phyloP scores from a whole-genome alignment of 805 yeast genomes.

The Yarrowia sp. region DNA sequence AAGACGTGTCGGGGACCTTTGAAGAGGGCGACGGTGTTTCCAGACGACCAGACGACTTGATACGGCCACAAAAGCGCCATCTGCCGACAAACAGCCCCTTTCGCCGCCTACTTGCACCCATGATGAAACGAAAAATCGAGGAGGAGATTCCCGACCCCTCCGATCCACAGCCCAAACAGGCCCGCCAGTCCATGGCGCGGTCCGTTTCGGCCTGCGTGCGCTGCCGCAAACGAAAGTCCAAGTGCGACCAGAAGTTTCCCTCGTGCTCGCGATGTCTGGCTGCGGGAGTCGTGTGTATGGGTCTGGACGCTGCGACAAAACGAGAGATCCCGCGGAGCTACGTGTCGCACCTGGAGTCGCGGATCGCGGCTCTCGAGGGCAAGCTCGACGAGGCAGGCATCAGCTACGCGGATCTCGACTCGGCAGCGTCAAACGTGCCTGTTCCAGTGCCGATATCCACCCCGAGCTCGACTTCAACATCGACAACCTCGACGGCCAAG shows the following conservation, averaged over 20 bases:
- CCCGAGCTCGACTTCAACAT: not conserved
- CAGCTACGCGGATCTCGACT: not conserved
- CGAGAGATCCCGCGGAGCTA: slow-evolving; percentile 76
- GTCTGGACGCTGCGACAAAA: slow-evolving; percentile 85
- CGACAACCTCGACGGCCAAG: not conserved
- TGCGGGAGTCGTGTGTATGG: slow-evolving; percentile 72
- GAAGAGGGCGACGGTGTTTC: too few relatives aligned
- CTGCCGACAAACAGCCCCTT: too few relatives aligned
- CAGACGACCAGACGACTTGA: too few relatives aligned
- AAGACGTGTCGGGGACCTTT: too few relatives aligned
- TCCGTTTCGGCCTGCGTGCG: slow-evolving; percentile 83
- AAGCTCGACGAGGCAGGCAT: slow-evolving; percentile 1
- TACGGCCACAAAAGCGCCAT: too few relatives aligned
- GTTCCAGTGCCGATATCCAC: not conserved
- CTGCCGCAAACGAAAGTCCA: slow-evolving; percentile 65
- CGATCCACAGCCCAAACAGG: not conserved
- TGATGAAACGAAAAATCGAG: not conserved
- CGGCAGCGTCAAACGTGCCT: not conserved
- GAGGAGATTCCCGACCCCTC: not conserved
- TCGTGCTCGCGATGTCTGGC: slow-evolving; percentile 60
- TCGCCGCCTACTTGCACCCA: too few relatives aligned
- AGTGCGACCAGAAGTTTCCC: slow-evolving; percentile 69
- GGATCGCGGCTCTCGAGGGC: slow-evolving; percentile 44
- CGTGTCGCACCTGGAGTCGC: slow-evolving; percentile 60
- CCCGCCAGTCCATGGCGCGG: slow-evolving; percentile 45